Conservation (phyloP, 371 early-diverging fungal species). For the Mucor ambiguus region DNA sequence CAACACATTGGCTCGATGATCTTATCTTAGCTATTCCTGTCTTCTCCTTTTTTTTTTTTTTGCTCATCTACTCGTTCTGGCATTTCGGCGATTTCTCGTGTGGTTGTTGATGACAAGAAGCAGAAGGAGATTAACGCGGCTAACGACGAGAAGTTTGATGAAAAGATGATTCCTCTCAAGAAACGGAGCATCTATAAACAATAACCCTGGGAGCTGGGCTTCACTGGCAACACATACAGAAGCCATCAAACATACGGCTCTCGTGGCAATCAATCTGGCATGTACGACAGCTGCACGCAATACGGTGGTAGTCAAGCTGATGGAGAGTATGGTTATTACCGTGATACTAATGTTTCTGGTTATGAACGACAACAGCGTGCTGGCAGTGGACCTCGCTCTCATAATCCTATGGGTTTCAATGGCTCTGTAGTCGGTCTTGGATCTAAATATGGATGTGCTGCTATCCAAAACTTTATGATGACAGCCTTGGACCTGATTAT, state of each 20-base stretch:
- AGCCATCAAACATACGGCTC: conserved; percentile 38
- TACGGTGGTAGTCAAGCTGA: conserved; percentile 54
- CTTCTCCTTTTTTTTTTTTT: conserved; percentile 80
- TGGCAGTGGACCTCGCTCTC: conserved; percentile 26
- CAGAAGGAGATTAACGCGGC: conserved; percentile 64
- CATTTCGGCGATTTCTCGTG: conserved; percentile 92
- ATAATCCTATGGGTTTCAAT: conserved; percentile 35
- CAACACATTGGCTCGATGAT: conserved; percentile 98
- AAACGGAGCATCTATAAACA: conserved; percentile 93
- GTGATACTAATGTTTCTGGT: conserved; percentile 42
- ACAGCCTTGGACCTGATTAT: conserved; percentile 38
- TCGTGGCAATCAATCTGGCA: conserved; percentile 31
- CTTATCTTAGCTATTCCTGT: conserved; percentile 86
- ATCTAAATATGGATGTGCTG: conserved; percentile 40
- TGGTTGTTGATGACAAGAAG: conserved; percentile 71
- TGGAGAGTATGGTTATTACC: conserved; percentile 53
- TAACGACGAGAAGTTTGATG: conserved; percentile 82
- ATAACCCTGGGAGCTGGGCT: conserved; percentile 77
- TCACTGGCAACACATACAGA: conserved; percentile 47
- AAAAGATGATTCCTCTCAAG: conserved; percentile 84
- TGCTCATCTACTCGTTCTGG: conserved; percentile 86
- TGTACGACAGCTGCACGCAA: conserved; percentile 45
- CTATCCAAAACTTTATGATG: conserved; percentile 33
- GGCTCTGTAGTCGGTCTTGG: conserved; percentile 33
- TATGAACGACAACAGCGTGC: conserved; percentile 11